Evolutionary conservation across 257 asterid species (phyloP), one percentile per base, ranked within the genome.

Genomic region (Fraxinus americana): DNA sequence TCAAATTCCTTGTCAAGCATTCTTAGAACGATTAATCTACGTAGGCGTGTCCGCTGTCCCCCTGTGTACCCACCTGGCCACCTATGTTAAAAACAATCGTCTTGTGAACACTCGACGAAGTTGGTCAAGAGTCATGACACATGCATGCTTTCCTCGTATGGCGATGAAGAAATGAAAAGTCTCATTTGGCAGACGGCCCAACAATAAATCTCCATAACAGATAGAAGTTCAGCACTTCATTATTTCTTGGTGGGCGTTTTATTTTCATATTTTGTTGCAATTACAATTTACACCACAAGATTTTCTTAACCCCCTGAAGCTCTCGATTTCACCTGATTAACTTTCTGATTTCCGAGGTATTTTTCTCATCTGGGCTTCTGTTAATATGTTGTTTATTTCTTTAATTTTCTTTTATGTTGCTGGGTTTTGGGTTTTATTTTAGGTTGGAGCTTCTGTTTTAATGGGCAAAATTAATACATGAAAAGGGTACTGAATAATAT

Each of bases 281-380:
- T 41, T 41, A 14, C 48, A 9, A 41, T 2, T 41, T 41, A 14
- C 48, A 9, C 48, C 16, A 10, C 14, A 41, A 41, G 50, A 11
- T 41, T 41, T 41, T 41, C 14, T 41, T 11, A 41, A 41, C 30
- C 23, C 4, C 67, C 29, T 38, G 14, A 36, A 25, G 73, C 78
- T 25, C 52, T 29, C 30, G 77, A 73, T 82, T 36, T 48, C 21
- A 41, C 39, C 70, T 16, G 10, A 16, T 27, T 63, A 23, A 16
- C 19, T 61, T 48, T 41, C 50, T 41, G 50, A 10, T 41, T 41
- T 41, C 71, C 71, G 34, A 67, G 80, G 69, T 10, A 23, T 16
- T 74, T 76, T 65, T 76, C 81, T 68, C 74, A 36, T 7, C 78
- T 82, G 73, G 50, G 32, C 13, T 63, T 7, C 70, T 25, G 7